These are phyloP conservation scores for Epicoccum sorghinum DNA, from an alignment of 2,329 filamentous ascomycete genomes.

Conservation along the genomic window DNA sequence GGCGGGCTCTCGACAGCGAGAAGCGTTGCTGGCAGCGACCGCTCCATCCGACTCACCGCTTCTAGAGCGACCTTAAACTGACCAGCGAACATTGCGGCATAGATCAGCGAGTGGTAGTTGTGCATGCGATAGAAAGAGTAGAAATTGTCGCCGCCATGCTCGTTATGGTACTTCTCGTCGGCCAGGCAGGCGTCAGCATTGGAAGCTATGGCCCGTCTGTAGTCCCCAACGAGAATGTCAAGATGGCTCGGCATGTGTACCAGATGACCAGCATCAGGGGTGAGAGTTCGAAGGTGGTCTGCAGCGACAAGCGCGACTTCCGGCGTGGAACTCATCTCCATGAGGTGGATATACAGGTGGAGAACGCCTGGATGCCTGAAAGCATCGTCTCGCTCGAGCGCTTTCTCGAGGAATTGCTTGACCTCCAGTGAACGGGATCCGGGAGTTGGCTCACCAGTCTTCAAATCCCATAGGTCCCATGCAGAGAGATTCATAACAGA, in stretches of 20 bases:
- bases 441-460: constrained; percentile 61
- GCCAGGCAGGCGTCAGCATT: constrained; percentile 71
- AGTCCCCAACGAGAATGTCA: constrained; percentile 75
- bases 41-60: constrained; percentile 65
- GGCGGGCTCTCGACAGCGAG: constrained; percentile 69
- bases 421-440: constrained; percentile 64
- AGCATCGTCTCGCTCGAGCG: constrained; percentile 58
- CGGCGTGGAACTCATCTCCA: constrained; percentile 75
- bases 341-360: constrained; percentile 78
- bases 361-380: constrained; percentile 70
- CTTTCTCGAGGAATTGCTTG: constrained; percentile 64
- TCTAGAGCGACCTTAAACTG: constrained; percentile 67
- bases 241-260: constrained; percentile 81
- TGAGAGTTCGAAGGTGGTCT: constrained; percentile 66
- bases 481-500: constrained; percentile 70
- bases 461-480: constrained; percentile 68
- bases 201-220: constrained; percentile 67
- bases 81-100: constrained; percentile 78
- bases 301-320: constrained; percentile 67
- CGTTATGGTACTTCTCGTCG: constrained; percentile 69
- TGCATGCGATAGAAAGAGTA: constrained; percentile 79
- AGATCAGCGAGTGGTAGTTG: constrained; percentile 76
- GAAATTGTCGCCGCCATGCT: constrained; percentile 69
- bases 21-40: constrained; percentile 66
- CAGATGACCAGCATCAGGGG: constrained; percentile 73